Base-by-base conservation (phyloP, 768 basidiomycete species). In the Mycena alexandri region DNA sequence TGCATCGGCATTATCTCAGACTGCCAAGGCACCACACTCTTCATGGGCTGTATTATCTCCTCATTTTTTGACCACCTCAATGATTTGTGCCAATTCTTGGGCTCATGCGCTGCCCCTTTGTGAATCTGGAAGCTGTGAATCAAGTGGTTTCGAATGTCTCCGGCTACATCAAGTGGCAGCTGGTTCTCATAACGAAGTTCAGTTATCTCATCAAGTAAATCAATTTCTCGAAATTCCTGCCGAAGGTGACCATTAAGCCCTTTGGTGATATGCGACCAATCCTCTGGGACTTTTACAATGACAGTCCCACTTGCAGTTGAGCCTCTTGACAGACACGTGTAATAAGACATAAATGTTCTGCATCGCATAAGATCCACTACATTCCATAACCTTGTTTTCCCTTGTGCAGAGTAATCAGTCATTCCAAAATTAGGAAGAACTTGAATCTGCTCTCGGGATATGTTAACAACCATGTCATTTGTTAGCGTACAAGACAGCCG, bases 151-250 rank as follows among this genome's bases (percentile, higher is more conserved):
- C 12, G n/a, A n/a, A n/a, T n/a, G n/a, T n/a, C n/a, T n/a, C n/a
- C n/a, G n/a, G n/a, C n/a, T n/a, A n/a, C n/a, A n/a, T n/a, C n/a
- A n/a, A n/a, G n/a, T n/a, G n/a, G n/a, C n/a, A n/a, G n/a, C n/a
- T n/a, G n/a, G 2, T 19, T 16, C n/a, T 52, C 33, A 36, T 52
- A 54, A 3, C 21, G 7, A n/a, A 41, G 36, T 10, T 1, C 19
- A 2, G 53, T 54, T 22, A 54, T 54, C 14, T 38, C 34, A 14
- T 38, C 22, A 10, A 54, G 21, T 13, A 54, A 21, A 19, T 54
- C 52, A 7, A 54, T 5, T 16, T 54, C 52, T 10, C 52, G 33
- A 12, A 54, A 54, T 54, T 54, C 52, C 10, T 54, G 52, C 14
- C 52, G 34, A 3, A 54, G 25, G 22, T 14, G 22, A 7, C 17